Conservation (phyloP, 495 filamentous ascomycete genomes). For the Venustampulla echinocandica region DNA sequence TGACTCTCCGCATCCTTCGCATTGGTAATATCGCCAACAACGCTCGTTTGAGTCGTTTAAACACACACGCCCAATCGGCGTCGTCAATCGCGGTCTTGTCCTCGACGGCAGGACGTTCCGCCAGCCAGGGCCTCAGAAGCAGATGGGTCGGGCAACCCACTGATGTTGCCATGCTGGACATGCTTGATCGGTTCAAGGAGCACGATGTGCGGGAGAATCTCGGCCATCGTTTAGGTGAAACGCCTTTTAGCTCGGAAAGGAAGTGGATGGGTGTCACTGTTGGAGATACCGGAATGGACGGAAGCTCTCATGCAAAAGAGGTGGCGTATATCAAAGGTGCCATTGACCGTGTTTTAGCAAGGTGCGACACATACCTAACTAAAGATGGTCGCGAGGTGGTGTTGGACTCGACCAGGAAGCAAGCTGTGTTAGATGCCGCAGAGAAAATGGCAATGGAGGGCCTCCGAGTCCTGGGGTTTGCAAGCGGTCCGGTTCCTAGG, state of each 20-base stretch:
- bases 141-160: slow-evolving; percentile 97
- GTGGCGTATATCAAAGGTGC: slow-evolving; percentile 93
- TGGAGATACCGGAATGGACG: slow-evolving; percentile 33
- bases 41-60: slow-evolving; percentile 59
- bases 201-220: slow-evolving; percentile 83
- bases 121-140: slow-evolving; percentile 35
- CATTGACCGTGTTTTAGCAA: slow-evolving; percentile 73
- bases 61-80: slow-evolving; percentile 45
- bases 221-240: slow-evolving; percentile 68
- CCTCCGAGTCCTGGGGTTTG: slow-evolving; percentile 86
- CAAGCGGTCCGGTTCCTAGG: slow-evolving; percentile 52
- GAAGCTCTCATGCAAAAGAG: slow-evolving; percentile 48
- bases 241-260: slow-evolving; percentile 90
- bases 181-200: slow-evolving; percentile 82
- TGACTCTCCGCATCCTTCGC: slow-evolving; percentile 69
- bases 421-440: slow-evolving; percentile 70
- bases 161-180: slow-evolving; percentile 88
- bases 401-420: slow-evolving; percentile 66
- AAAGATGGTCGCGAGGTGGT: slow-evolving; percentile 81
- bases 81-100: slow-evolving; percentile 70
- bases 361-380: slow-evolving; percentile 85
- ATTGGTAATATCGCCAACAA: slow-evolving; percentile 97
- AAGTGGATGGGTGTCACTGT: slow-evolving; percentile 99
- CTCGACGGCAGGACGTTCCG: slow-evolving; percentile 51
- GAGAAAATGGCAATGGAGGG: slow-evolving; percentile 87